phyloP scores from a whole-genome alignment of 345 rosid species.

The Citrus sp. region DNA sequence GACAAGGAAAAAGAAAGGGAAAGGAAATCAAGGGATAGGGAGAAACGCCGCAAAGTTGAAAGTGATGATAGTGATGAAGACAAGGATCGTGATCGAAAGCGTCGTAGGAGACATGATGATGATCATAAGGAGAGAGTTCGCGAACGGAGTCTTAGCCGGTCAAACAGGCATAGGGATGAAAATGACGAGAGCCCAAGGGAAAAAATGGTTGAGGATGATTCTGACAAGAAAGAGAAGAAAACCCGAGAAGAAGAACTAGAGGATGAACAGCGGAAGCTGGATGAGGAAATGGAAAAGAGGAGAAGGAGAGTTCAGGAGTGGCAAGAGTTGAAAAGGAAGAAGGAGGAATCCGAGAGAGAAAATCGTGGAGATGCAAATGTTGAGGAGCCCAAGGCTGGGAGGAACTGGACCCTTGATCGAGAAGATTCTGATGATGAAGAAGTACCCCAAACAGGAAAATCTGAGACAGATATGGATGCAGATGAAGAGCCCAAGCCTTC shows the following conservation, averaged over 20 bases:
- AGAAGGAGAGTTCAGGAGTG: conserved; percentile 97
- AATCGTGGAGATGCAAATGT: conserved; percentile 52
- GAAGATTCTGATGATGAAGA: conserved; percentile 93
- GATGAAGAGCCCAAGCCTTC: conserved; percentile 41
- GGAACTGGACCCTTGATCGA: conserved; percentile 89
- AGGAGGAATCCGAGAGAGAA: conserved; percentile 75
- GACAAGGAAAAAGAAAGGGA: conserved; percentile 39
- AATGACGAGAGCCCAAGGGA: conserved; percentile 55
- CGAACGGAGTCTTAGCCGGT: conserved; percentile 51
- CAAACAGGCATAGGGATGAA: conserved; percentile 51
- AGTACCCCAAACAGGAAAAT: conserved; percentile 34
- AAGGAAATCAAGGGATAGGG: conserved; percentile 56
- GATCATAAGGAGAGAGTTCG: conserved; percentile 60
- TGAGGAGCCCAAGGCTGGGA: conserved; percentile 59
- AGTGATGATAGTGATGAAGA: conserved; percentile 62
- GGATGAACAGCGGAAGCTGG: conserved; percentile 76
- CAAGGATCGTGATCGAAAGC: conserved; percentile 49
- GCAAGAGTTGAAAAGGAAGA: conserved; percentile 91
- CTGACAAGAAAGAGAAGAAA: conserved; percentile 49
- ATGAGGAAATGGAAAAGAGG: conserved; percentile 85
- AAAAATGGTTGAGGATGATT: conserved; percentile 48
- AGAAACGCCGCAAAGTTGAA: conserved; percentile 47
- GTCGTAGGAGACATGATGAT: conserved; percentile 53
- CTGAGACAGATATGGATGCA: conserved; percentile 53
- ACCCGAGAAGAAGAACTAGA: conserved; percentile 79